These are phyloP conservation scores for Phytophthora ramorum DNA, from an alignment of 352 stramenopile species.

Conservation along the genomic window DNA sequence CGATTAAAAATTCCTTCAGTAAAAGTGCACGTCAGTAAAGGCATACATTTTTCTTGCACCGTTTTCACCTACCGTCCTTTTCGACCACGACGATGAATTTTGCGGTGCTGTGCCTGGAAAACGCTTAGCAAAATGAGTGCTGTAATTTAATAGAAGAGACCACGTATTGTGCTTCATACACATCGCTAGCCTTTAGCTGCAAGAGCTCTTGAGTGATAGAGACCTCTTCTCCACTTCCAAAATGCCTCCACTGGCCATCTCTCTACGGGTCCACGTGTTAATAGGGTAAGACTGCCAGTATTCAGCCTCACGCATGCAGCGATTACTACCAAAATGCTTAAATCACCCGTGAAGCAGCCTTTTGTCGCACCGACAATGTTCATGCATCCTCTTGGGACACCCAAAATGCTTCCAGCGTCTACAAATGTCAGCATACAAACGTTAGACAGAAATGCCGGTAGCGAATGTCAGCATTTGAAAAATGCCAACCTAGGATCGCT, in stretches of 20 bases:
- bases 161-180: conserved; percentile 42
- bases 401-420: conserved; percentile 80
- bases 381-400: conserved; percentile 68
- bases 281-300: neutral
- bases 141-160: neutral
- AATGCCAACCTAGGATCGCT: conserved; percentile 71
- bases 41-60: conserved; percentile 20
- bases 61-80: conserved; percentile 89
- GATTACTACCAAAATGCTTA: conserved; percentile 56
- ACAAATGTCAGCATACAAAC: neutral
- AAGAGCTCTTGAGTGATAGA: conserved; percentile 84
- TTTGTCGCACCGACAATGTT: conserved; percentile 90
- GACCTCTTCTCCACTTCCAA: conserved; percentile 61
- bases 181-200: conserved; percentile 48
- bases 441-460: neutral
- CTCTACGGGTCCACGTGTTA: conserved; percentile 38
- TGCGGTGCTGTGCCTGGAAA: conserved; percentile 65
- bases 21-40: conserved; percentile 47
- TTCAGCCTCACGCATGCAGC: neutral
- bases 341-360: conserved; percentile 68
- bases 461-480: neutral
- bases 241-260: conserved; percentile 64
- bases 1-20: conserved; percentile 94
- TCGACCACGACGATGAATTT: conserved; percentile 94
- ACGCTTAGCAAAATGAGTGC: neutral